Evolutionary conservation across 345 rosid genomes (phyloP).

Genomic region (Rhodamnia argentea): DNA sequence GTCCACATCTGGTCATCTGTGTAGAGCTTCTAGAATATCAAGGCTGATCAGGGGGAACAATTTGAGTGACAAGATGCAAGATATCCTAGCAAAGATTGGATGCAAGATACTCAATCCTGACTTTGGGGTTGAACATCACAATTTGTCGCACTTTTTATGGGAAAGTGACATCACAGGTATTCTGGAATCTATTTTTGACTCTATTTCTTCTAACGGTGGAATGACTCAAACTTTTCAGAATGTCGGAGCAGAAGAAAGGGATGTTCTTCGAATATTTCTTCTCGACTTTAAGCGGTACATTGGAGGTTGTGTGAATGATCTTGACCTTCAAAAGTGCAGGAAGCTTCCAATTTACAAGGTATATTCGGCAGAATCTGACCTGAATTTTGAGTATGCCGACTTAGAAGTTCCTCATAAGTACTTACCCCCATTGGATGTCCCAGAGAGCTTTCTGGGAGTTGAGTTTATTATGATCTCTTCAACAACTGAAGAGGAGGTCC

Average conservation of each 20-base stretch:
- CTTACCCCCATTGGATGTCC: constrained; percentile 65
- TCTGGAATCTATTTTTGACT: constrained; percentile 61
- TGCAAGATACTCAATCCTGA: constrained; percentile 62
- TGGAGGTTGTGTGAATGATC: constrained; percentile 36
- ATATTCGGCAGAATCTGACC: constrained; percentile 33
- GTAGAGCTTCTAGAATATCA: constrained; percentile 63
- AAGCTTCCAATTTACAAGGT: constrained; percentile 66
- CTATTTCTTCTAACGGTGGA: constrained; percentile 31
- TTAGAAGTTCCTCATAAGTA: constrained; percentile 67
- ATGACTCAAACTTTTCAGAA: constrained; percentile 18
- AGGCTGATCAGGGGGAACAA: constrained; percentile 56
- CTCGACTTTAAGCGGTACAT: constrained; percentile 80
- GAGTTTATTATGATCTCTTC: constrained; percentile 52
- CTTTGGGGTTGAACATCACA: constrained; percentile 56
- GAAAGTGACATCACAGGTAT: constrained; percentile 61
- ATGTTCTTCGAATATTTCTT: constrained; percentile 65
- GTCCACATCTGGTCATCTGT: constrained; percentile 62
- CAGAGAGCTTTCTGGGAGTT: constrained; percentile 50
- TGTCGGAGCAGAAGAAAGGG: constrained; percentile 58
- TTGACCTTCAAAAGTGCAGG: constrained; percentile 50
- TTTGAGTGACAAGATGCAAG: constrained; percentile 49
- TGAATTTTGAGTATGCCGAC: constrained; percentile 49
- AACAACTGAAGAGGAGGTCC: constrained; percentile 53
- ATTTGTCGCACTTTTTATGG: constrained; percentile 55
- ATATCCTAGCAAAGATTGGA: constrained; percentile 64